Conservation (phyloP, 345 rosid genomes). For the Eucalyptus dawsonii region DNA sequence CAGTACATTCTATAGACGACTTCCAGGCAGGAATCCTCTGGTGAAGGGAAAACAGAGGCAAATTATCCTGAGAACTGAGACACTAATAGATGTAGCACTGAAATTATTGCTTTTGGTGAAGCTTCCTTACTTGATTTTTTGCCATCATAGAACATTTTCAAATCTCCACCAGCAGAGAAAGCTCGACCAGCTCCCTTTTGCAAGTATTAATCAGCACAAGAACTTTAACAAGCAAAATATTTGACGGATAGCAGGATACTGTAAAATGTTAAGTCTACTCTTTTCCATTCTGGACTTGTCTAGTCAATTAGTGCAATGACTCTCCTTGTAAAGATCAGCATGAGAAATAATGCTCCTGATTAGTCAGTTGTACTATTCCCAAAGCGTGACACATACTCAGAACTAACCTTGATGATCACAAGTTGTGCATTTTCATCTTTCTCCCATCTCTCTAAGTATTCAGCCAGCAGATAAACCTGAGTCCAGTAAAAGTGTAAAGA, state of each 20-base stretch:
- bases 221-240: neutral
- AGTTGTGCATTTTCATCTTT: constrained; percentile 48
- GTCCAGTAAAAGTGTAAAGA: neutral
- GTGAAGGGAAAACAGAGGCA: neutral
- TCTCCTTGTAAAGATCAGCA: neutral
- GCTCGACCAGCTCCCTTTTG: constrained; percentile 80
- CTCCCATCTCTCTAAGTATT: constrained; percentile 73
- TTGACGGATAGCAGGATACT: neutral
- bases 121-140: constrained; percentile 48
- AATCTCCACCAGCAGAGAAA: constrained; percentile 96
- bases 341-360: neutral
- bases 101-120: neutral
- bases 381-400: neutral
- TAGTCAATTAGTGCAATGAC: neutral
- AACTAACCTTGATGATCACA: constrained; percentile 61
- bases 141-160: constrained; percentile 81
- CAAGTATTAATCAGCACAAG: neutral
- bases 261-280: neutral
- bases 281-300: neutral
- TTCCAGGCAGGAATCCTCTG: constrained; percentile 88
- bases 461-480: constrained; percentile 73
- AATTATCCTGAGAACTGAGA: neutral
- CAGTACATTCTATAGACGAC: constrained; percentile 95
- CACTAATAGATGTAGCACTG: neutral
- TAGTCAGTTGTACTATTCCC: neutral